A percentile compares a stretch with the other conserved stretches of the same genome.
phyloP scores from a whole-genome alignment of 306 rosid species.

The Citrullus colocynthis region DNA sequence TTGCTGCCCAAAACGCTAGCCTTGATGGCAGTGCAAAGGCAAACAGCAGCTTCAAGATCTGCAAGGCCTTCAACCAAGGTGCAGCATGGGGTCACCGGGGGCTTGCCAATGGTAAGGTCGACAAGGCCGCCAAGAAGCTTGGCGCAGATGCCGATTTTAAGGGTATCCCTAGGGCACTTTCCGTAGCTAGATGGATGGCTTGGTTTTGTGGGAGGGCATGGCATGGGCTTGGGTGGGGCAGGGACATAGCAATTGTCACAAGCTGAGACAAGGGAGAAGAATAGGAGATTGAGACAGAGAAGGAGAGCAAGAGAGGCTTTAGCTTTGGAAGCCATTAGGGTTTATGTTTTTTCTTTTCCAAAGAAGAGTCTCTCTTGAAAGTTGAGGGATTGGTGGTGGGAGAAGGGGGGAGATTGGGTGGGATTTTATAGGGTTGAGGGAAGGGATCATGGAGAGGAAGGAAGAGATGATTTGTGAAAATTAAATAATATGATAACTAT shows the following conservation, averaged over 20 bases:
- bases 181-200: neutral
- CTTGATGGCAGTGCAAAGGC: constrained; percentile 70
- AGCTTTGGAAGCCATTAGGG: constrained; percentile 10
- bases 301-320: neutral
- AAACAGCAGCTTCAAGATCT: constrained; percentile 58
- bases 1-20: constrained; percentile 55
- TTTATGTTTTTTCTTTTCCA: neutral
- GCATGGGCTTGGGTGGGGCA: neutral
- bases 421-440: neutral
- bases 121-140: constrained; percentile 40
- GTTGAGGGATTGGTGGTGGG: neutral
- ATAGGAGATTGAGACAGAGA: neutral
- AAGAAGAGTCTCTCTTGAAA: neutral
- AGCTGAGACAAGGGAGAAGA: neutral
- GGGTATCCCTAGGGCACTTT: constrained; percentile 52
- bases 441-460: neutral
- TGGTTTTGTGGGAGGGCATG: neutral
- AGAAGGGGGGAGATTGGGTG: neutral
- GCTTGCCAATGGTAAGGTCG: constrained; percentile 34
- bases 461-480: too few relatives aligned
- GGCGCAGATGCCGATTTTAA: constrained; percentile 54
- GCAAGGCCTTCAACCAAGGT: constrained; percentile 51
- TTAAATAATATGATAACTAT: too few relatives aligned
- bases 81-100: constrained; percentile 62
- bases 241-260: constrained; percentile 2